Percentiles rank a stretch among this genome's conserved stretches.
Conservation (phyloP, 345 rosid genomes). For the Sonneratia caseolaris region DNA sequence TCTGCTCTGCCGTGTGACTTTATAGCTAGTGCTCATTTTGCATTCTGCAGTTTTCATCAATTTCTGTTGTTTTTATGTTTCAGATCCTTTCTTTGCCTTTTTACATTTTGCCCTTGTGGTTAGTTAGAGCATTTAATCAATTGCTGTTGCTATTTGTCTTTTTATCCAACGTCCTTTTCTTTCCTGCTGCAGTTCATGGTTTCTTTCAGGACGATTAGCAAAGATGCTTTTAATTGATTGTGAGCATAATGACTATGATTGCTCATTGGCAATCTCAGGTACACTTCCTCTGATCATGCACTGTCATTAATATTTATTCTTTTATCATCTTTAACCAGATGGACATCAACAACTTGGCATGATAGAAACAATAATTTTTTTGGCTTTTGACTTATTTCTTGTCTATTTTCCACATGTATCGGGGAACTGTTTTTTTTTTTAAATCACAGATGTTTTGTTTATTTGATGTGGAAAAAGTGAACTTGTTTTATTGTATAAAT, state of each 20-base stretch:
- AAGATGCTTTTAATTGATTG: conserved; percentile 72
- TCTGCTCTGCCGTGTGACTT: neutral
- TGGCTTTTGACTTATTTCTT: neutral
- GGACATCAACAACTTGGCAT: neutral
- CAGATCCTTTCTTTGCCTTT: neutral
- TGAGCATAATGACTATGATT: conserved; percentile 61
- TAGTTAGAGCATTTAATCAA: conserved; percentile 2
- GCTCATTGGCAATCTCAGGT: conserved; percentile 76
- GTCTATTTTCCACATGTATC: neutral
- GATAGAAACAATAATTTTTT: neutral
- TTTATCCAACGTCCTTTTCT: neutral
- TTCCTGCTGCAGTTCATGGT: conserved; percentile 56
- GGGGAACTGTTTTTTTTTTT: neutral
- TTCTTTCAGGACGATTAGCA: conserved; percentile 78
- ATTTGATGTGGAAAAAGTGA: neutral
- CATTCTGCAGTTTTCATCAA: neutral
- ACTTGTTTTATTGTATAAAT: neutral
- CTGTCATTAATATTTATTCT: neutral
- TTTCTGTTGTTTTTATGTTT: neutral
- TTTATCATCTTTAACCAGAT: neutral
- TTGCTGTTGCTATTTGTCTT: conserved; percentile 5
- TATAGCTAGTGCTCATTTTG: neutral
- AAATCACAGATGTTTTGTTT: neutral
- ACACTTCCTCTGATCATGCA: conserved; percentile 9
- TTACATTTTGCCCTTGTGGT: neutral